Evolutionary conservation across 805 yeast species (phyloP), one percentile per base, ranked within the genome.

Genomic region (Starmerella roubikii): DNA sequence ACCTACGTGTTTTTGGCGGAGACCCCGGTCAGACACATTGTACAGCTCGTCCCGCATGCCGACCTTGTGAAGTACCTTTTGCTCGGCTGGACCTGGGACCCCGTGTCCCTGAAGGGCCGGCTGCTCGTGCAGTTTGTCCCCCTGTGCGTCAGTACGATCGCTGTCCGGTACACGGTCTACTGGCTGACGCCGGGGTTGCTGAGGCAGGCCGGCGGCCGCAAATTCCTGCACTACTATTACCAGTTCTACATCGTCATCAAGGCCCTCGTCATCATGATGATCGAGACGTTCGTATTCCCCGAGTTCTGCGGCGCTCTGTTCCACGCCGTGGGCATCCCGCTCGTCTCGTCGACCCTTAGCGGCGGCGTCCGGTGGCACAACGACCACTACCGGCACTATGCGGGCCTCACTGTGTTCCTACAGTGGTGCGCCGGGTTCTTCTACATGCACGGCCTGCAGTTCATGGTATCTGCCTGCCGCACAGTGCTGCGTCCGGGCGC

Each of bases 271-370:
- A 68, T 91, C 20, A 79, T 86, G 53, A 69, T 76, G 4, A 69
- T 83, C 34, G 98, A 91, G 55, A 67, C 85, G 36, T 67, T 80
- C n/a, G 64, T 78, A 6, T 88, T 91, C 62, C 98, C 98, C 1
- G 66, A 80, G 0, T 74, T 74, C 50, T 85, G 96, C 52, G 98
- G 98, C 1, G 58, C 72, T 47, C 68, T 84, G 52, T 56, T 88
- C 21, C 86, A 79, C 49, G 62, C 78, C 42, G 76, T 84, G 3
- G 46, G 11, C 15, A 15, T 29, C 12, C 31, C 31, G 18, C 20
- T 29, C 11, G 12, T 15, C 15, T 8, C n/a, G n/a, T 7, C 15
- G 7, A 26, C n/a, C 29, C 16, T 17, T 19, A 10, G 19, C 11
- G 7, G n/a, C 16, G 33, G 24, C 18, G n/a, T 13, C 9, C 24